Conservation (phyloP, 495 filamentous ascomycete genomes). For the Lasiosphaeris hirsuta region DNA sequence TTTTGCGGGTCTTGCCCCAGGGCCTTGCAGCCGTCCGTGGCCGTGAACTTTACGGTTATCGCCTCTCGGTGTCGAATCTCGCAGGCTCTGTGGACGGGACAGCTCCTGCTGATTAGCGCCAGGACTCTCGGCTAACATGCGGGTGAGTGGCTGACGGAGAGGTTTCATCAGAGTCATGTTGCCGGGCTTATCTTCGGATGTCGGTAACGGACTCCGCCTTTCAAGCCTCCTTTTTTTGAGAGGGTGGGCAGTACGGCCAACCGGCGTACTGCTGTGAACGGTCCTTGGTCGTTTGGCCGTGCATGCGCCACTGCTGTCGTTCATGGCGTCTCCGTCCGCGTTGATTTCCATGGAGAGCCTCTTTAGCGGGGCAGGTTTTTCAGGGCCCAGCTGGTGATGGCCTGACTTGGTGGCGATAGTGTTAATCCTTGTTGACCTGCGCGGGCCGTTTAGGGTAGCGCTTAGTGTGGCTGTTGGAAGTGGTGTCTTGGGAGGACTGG, state of each 20-base stretch:
- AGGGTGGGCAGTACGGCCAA: not conserved
- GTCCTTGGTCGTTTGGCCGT: conserved; percentile 1
- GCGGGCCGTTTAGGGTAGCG: not conserved
- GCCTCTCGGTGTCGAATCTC: not conserved
- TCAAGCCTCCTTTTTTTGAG: not conserved
- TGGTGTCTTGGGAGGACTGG: conserved; percentile 1
- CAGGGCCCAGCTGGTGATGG: conserved; percentile 1
- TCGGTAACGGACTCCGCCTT: conserved; percentile 1
- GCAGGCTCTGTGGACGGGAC: not conserved
- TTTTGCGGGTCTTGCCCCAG: not conserved
- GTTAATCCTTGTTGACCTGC: conserved; percentile 2
- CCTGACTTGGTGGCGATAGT: not conserved
- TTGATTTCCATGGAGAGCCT: conserved; percentile 4
- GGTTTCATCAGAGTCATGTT: too few relatives aligned
- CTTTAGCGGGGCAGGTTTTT: conserved; percentile 4
- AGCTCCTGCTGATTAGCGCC: conserved; percentile 3
- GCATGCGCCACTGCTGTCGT: not conserved
- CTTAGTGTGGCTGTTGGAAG: not conserved
- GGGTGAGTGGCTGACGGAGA: not conserved
- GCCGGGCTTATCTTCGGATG: not conserved
- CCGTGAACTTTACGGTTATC: not conserved
- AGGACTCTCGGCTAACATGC: conserved; percentile 1
- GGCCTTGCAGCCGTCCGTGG: not conserved
- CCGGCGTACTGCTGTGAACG: not conserved
- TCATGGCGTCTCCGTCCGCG: not conserved